A percentile compares a stretch with the other conserved stretches of the same genome.
phyloP scores from a whole-genome alignment of 2,329 filamentous ascomycete genomes.

The Cladosporium sp. region DNA sequence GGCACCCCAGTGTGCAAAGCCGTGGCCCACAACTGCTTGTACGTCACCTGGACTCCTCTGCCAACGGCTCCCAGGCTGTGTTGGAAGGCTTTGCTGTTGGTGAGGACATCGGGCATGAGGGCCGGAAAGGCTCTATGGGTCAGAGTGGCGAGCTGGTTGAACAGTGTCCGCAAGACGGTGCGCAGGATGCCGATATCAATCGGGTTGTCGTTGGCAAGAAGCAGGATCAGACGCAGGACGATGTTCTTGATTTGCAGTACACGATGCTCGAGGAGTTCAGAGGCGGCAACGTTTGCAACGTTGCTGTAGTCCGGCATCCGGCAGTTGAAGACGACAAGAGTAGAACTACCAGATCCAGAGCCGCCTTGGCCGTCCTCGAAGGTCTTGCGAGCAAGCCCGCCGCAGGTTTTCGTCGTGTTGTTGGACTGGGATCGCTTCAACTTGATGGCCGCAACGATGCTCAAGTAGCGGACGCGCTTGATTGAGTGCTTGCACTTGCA shows the following conservation, averaged over 20 bases:
- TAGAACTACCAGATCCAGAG: not conserved
- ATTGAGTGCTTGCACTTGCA: not conserved
- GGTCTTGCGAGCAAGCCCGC: not conserved
- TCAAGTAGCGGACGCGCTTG: not conserved
- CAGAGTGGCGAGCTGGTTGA: not conserved
- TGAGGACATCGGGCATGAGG: not conserved
- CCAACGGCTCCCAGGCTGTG: not conserved
- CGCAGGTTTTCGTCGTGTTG: too few species aligned
- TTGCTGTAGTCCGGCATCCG: not conserved
- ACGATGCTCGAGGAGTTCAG: not conserved
- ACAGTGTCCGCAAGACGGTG: not conserved
- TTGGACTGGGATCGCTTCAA: not conserved
- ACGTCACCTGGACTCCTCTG: not conserved
- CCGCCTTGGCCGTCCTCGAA: not conserved
- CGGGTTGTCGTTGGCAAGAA: not conserved
- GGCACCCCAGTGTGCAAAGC: not conserved
- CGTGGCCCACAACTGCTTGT: not conserved
- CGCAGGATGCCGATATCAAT: not conserved
- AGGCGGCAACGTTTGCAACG: not conserved
- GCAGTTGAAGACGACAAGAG: not conserved
- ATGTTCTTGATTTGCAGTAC: not conserved
- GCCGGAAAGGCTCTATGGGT: not conserved
- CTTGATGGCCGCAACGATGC: not conserved
- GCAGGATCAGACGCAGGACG: not conserved
- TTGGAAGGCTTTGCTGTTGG: not conserved